phyloP scores from a whole-genome alignment of 1,139 yeast species.

The Kodamaea fungicola region DNA sequence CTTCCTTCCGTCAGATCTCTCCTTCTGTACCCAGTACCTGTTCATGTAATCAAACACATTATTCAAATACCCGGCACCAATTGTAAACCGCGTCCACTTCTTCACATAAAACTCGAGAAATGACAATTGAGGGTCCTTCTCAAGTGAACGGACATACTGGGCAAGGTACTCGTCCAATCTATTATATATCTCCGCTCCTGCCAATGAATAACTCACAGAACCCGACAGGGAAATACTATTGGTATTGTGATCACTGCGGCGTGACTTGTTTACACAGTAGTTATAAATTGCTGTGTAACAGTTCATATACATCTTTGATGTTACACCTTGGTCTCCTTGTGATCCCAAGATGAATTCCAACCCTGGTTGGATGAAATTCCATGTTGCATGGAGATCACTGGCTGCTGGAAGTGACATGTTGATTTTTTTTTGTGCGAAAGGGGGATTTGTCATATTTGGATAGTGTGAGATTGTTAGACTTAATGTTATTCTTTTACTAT shows the following conservation, averaged over 20 bases:
- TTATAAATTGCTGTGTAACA: constrained; percentile 86
- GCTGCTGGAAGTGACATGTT: constrained; percentile 22
- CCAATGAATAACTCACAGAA: constrained; percentile 46
- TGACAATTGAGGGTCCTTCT: constrained; percentile 54
- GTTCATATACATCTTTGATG: constrained; percentile 70
- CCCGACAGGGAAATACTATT: constrained; percentile 13
- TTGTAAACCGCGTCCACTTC: constrained; percentile 84
- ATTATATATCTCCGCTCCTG: constrained; percentile 86
- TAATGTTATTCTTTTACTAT: neutral
- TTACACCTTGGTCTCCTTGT: constrained; percentile 59
- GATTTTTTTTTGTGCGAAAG: constrained; percentile 2
- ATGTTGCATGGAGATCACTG: constrained; percentile 64
- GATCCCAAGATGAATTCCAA: constrained; percentile 67
- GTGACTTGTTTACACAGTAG: constrained; percentile 83
- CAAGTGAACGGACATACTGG: constrained; percentile 53
- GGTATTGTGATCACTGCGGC: constrained; percentile 30
- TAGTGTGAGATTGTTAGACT: too few species aligned
- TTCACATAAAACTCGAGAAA: constrained; percentile 82
- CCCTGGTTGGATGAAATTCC: constrained; percentile 77
- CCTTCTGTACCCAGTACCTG: constrained; percentile 96
- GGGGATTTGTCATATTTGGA: neutral
- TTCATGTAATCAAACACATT: constrained; percentile 95
- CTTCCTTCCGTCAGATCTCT: constrained; percentile 91
- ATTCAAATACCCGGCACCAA: constrained; percentile 89
- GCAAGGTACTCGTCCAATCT: constrained; percentile 66